Evolutionary conservation across 208 protist genomes (phyloP).

Genomic region (Trypanosoma cruzi): DNA sequence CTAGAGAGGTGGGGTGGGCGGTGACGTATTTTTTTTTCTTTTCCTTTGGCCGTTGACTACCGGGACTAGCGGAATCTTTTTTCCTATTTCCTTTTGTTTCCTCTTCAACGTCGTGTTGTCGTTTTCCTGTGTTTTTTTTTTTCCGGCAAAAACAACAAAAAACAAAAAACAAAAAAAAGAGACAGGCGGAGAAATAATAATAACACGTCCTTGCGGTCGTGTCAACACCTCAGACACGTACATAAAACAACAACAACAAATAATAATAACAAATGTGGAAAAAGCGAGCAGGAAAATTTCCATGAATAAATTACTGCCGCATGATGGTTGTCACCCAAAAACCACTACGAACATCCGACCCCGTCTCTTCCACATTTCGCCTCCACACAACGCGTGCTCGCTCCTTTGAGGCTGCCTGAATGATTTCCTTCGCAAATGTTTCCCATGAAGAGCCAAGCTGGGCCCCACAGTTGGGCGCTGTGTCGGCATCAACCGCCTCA

Average conservation of each 20-base stretch:
- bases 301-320: conserved; percentile 27
- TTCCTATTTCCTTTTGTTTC: conserved; percentile 14
- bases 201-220: too few relatives aligned
- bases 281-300: not conserved
- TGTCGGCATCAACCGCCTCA: conserved; percentile 31
- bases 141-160: not conserved
- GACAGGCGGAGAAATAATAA: too few relatives aligned
- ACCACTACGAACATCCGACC: conserved; percentile 39
- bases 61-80: not conserved
- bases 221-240: too few relatives aligned
- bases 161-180: conserved; percentile 2
- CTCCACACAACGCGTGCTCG: conserved; percentile 67
- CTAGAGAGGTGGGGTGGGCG: not conserved
- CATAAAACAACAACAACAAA: not conserved
- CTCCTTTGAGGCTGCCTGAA: conserved; percentile 50
- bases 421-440: conserved; percentile 40
- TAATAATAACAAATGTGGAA: too few relatives aligned
- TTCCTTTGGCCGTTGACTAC: not conserved
- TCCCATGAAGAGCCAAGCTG: conserved; percentile 40
- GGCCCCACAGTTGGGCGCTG: conserved; percentile 1
- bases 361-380: conserved; percentile 61
- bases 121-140: too few relatives aligned
- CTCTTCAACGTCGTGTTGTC: conserved; percentile 3
- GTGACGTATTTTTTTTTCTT: not conserved
- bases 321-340: conserved; percentile 83